phyloP scores from a whole-genome alignment of 1,284 basidiomycete species.

The Rhodotorula sp. region DNA sequence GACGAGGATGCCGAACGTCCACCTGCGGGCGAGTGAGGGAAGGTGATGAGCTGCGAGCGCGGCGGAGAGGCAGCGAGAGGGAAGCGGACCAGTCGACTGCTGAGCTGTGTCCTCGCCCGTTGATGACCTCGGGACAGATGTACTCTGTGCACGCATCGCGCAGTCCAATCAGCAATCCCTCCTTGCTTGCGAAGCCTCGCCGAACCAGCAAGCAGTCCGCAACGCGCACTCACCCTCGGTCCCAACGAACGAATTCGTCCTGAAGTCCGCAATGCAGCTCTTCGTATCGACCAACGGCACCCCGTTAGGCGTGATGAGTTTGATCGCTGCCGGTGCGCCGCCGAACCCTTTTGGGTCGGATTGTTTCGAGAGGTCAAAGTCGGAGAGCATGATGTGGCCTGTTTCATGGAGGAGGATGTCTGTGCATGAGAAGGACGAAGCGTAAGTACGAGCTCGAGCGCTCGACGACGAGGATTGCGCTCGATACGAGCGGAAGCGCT shows the following conservation, averaged over 20 bases:
- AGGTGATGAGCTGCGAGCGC: background rate
- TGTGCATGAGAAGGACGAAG: constrained; percentile 47
- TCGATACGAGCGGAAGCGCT: too few relatives aligned
- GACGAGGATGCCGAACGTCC: constrained; percentile 95
- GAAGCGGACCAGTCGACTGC: constrained; percentile 90
- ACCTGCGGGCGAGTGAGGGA: constrained; percentile 39
- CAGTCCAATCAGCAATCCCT: background rate
- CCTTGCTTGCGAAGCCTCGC: too few relatives aligned
- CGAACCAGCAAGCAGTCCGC: too few relatives aligned
- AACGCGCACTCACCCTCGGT: constrained; percentile 71
- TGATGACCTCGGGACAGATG: constrained; percentile 65
- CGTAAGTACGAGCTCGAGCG: too few relatives aligned
- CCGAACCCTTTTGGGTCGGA: constrained; percentile 60
- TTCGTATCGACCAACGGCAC: constrained; percentile 93
- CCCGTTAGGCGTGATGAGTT: constrained; percentile 82
- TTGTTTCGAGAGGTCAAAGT: constrained; percentile 98
- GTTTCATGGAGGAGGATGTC: constrained; percentile 98
- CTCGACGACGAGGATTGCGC: too few relatives aligned
- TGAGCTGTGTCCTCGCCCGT: constrained; percentile 93
- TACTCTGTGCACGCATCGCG: constrained; percentile 34
- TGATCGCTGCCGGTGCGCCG: constrained; percentile 84
- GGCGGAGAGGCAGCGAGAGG: background rate
- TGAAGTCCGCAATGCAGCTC: constrained; percentile 94
- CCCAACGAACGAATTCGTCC: constrained; percentile 91
- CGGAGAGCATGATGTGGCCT: constrained; percentile 98